Conservation (phyloP, 225 moss, liverwort and hornwort species). For the Marchantia polymorpha region DNA sequence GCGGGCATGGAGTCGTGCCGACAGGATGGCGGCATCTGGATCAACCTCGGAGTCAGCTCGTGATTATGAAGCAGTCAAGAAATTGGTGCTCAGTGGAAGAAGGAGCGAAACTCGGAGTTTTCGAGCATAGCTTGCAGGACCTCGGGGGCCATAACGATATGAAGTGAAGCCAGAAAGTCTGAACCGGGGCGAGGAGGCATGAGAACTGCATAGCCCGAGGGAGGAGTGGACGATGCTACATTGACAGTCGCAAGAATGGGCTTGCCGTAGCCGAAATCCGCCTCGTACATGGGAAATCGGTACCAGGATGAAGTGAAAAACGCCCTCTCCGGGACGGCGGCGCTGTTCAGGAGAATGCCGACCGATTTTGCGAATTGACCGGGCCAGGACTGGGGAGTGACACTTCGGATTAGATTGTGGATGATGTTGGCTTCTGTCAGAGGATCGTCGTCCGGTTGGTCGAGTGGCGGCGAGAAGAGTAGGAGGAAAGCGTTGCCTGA, state of each 20-base stretch:
- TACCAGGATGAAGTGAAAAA: neutral
- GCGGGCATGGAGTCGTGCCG: too few relatives aligned
- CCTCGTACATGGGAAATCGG: conserved; percentile 8
- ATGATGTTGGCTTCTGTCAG: neutral
- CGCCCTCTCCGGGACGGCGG: neutral
- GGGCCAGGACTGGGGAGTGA: neutral
- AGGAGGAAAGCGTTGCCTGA: neutral
- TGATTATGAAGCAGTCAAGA: neutral
- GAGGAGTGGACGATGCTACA: neutral
- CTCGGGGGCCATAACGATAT: neutral
- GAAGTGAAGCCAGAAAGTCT: neutral
- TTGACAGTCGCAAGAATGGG: neutral
- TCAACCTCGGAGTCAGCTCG: too few relatives aligned
- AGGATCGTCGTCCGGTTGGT: neutral
- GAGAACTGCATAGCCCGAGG: neutral
- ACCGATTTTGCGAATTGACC: neutral
- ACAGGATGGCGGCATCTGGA: too few relatives aligned
- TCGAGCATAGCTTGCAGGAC: neutral
- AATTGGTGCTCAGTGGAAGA: neutral
- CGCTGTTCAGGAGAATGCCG: neutral
- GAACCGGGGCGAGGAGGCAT: conserved; percentile 9
- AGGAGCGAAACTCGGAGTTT: conserved; percentile 2
- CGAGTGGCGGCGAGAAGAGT: neutral
- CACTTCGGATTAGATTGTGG: neutral
- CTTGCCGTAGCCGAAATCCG: conserved; percentile 8